Percentiles rank a stretch among this genome's conserved stretches.
Evolutionary conservation across 202 grass and related monocot genomes (phyloP).

Genomic region (Bolboschoenoplectus hybrid): DNA sequence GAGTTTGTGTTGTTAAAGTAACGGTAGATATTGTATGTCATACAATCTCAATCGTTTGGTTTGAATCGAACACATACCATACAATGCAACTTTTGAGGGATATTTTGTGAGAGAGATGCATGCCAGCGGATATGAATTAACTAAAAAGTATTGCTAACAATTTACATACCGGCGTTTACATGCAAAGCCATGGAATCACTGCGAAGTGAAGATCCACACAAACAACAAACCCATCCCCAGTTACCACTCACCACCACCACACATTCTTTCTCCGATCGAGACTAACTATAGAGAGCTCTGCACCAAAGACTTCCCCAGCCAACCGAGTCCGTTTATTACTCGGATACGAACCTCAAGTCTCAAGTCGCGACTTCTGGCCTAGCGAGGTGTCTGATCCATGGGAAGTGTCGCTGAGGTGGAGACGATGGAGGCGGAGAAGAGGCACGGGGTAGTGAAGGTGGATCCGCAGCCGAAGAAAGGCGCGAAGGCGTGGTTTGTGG

Average conservation of each 20-base stretch:
- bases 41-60: too few species aligned
- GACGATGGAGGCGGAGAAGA: slow-evolving; percentile 27
- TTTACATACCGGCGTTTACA: slow-evolving; percentile 24
- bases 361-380: background rate
- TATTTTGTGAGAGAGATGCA: background rate
- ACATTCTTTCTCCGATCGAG: background rate
- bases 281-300: background rate
- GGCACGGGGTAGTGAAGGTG: slow-evolving; percentile 35
- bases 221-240: background rate
- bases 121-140: background rate
- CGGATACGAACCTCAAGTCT: background rate
- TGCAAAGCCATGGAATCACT: slow-evolving; percentile 40
- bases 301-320: background rate
- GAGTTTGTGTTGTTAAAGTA: too few species aligned
- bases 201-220: background rate
- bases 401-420: slow-evolving; percentile 33
- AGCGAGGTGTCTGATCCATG: background rate
- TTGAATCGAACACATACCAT: too few species aligned
- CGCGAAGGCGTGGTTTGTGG: slow-evolving; percentile 57
- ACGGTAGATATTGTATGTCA: too few species aligned
- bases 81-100: background rate
- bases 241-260: background rate
- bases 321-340: background rate
- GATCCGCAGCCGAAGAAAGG: slow-evolving; percentile 65
- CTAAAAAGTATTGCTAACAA: background rate